Percentiles rank a stretch among this genome's conserved stretches.
phyloP scores from a whole-genome alignment of 306 rosid species.

The Alnus glutinosa region DNA sequence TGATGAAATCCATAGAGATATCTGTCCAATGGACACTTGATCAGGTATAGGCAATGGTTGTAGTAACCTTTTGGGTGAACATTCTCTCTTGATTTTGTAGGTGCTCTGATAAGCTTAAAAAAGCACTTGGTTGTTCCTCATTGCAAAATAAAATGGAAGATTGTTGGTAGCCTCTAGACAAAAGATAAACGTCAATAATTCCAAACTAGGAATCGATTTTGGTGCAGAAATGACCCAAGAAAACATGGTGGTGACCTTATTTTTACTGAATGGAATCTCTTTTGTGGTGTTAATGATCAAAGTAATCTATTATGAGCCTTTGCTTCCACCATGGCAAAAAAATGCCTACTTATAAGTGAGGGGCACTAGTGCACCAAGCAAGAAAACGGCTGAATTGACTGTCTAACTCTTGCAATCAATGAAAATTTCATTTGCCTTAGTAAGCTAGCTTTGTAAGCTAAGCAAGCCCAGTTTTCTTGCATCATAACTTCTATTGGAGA shows the following conservation, averaged over 20 bases:
- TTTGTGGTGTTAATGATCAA: neutral
- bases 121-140: neutral
- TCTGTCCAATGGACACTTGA: no score
- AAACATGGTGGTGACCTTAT: neutral
- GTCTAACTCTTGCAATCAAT: no score
- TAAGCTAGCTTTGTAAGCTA: no score
- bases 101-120: neutral
- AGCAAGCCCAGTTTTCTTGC: no score
- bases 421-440: no score
- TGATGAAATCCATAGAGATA: no score
- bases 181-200: neutral
- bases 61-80: no score
- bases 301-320: neutral
- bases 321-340: neutral
- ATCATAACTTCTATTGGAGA: neutral
- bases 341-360: no score
- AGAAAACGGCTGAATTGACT: no score
- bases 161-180: neutral
- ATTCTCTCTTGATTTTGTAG: neutral
- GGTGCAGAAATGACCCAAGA: neutral
- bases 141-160: neutral
- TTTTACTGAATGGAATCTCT: neutral
- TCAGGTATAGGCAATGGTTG: no score
- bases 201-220: neutral
- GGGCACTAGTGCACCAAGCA: no score